These are phyloP conservation scores for Eragrostis curvula DNA, from an alignment of 176 grass and related monocot species.

Conservation along the genomic window DNA sequence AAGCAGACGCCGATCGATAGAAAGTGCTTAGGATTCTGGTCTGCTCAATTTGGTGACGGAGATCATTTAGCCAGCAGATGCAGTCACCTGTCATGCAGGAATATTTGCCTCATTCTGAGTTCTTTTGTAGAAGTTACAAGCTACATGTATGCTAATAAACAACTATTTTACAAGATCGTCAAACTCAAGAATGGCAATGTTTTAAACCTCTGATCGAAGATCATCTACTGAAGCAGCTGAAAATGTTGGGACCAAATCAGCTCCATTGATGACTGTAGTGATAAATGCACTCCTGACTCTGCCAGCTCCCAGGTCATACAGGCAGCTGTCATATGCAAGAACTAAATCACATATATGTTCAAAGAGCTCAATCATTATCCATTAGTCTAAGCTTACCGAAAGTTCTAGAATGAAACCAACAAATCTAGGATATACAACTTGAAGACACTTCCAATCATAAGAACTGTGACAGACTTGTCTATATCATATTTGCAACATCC, in stretches of 20 bases:
- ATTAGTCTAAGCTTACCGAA: conserved; percentile 1
- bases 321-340: conserved; percentile 61
- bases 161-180: background rate
- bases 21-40: conserved; percentile 95
- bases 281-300: conserved; percentile 83
- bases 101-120: background rate
- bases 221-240: conserved; percentile 95
- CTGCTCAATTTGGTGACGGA: conserved; percentile 92
- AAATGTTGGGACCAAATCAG: conserved; percentile 96
- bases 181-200: conserved; percentile 15
- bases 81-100: conserved; percentile 69
- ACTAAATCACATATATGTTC: conserved; percentile 15
- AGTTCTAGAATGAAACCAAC: background rate
- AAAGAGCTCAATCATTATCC: background rate
- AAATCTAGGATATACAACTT: conserved; percentile 12
- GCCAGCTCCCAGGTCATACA: conserved; percentile 99
- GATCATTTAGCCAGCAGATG: conserved; percentile 97
- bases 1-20: conserved; percentile 95
- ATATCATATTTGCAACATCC: background rate
- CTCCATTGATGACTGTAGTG: conserved; percentile 96
- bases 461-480: background rate
- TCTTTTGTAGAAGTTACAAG: background rate
- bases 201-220: conserved; percentile 72
- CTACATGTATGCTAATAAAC: background rate
- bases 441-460: conserved; percentile 8